phyloP scores from a whole-genome alignment of 768 basidiomycete species.

The Obba rivulosa region DNA sequence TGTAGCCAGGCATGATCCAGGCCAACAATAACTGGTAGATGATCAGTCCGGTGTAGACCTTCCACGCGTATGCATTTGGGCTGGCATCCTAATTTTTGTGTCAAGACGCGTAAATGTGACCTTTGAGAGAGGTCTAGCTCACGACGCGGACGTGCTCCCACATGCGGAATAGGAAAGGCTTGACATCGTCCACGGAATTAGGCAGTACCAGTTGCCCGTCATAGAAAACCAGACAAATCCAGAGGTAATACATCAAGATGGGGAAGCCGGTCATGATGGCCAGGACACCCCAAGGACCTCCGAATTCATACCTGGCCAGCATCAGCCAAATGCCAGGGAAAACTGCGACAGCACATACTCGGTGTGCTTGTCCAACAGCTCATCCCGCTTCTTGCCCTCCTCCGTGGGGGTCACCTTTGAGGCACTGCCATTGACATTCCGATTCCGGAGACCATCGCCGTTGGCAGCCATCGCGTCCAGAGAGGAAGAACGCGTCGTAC shows the following conservation, averaged over 20 bases:
- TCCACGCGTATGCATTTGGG: slow-evolving; percentile 85
- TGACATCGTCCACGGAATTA: slow-evolving; percentile 58
- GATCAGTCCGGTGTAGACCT: slow-evolving; percentile 85
- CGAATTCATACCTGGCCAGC: slow-evolving; percentile 81
- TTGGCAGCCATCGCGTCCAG: slow-evolving; percentile 10
- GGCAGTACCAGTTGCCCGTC: slow-evolving; percentile 79
- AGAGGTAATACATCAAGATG: slow-evolving; percentile 95
- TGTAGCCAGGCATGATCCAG: slow-evolving; percentile 84
- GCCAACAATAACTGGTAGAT: slow-evolving; percentile 88
- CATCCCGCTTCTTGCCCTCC: slow-evolving; percentile 70
- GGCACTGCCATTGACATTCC: slow-evolving; percentile 7
- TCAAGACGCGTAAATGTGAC: background rate
- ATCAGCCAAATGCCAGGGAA: background rate
- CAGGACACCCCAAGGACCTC: slow-evolving; percentile 85
- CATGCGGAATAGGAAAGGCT: slow-evolving; percentile 77
- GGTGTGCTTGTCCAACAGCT: slow-evolving; percentile 48
- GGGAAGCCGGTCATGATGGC: slow-evolving; percentile 96
- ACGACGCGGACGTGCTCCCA: slow-evolving; percentile 82
- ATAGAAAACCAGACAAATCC: slow-evolving; percentile 96
- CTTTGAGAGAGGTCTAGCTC: slow-evolving; percentile 17
- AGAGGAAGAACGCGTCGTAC: background rate
- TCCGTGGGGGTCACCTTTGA: slow-evolving; percentile 39
- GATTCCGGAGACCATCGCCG: slow-evolving; percentile 10
- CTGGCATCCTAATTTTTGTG: slow-evolving; percentile 71
- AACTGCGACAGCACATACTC: slow-evolving; percentile 27